Evolutionary conservation across 1,284 basidiomycete genomes (phyloP).

Genomic region (Leccinum angustisporum): DNA sequence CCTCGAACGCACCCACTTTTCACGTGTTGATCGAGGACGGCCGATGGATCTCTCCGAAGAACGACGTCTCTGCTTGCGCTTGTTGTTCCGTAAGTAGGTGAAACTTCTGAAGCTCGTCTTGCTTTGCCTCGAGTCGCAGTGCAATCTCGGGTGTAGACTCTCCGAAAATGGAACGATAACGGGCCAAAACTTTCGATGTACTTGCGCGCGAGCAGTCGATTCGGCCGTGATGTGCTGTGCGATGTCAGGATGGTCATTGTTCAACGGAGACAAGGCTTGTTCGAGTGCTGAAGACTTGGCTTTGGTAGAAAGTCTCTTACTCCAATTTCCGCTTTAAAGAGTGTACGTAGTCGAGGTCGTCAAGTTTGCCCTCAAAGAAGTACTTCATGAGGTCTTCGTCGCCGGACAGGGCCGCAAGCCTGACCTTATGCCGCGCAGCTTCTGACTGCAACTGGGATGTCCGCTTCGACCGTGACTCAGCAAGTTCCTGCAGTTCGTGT

Average conservation of each 20-base stretch:
- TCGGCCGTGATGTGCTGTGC: constrained; percentile 50
- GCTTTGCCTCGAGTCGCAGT: constrained; percentile 59
- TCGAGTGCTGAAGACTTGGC: constrained; percentile 51
- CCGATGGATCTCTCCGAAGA: constrained; percentile 86
- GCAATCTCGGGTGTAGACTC: constrained; percentile 52
- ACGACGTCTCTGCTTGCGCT: constrained; percentile 65
- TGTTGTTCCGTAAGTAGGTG: constrained; percentile 56
- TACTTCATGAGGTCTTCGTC: constrained; percentile 74
- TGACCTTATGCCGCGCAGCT: constrained; percentile 71
- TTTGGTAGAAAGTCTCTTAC: constrained; percentile 50
- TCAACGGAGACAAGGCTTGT: constrained; percentile 45
- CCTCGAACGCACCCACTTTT: constrained; percentile 80
- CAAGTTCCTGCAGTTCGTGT: constrained; percentile 72
- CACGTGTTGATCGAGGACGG: constrained; percentile 82
- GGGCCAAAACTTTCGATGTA: constrained; percentile 49
- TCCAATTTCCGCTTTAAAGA: constrained; percentile 57
- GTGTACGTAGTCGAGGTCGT: constrained; percentile 63
- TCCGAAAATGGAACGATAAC: constrained; percentile 66
- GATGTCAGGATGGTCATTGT: constrained; percentile 49
- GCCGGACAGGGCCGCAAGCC: constrained; percentile 73
- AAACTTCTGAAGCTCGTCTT: constrained; percentile 60
- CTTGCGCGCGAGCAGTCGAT: constrained; percentile 48
- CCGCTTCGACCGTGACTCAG: constrained; percentile 75
- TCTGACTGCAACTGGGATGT: constrained; percentile 76
- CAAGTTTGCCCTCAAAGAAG: constrained; percentile 57